Evolutionary conservation across 805 yeast species (phyloP), one percentile per base, ranked within the genome.

Genomic region (Wickerhamomyces xylosicus): DNA sequence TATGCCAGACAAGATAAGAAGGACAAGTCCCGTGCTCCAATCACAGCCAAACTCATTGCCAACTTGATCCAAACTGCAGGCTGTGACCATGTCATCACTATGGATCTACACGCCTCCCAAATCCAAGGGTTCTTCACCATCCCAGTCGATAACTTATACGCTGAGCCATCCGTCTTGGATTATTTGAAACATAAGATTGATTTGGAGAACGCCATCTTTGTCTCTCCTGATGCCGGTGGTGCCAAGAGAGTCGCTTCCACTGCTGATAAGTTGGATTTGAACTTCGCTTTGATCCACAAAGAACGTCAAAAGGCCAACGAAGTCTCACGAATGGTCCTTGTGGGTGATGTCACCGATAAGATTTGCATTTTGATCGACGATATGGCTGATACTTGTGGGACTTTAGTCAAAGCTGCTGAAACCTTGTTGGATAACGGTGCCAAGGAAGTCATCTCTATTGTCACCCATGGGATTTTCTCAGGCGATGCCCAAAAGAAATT

Each of bases 301-400:
- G 98, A 90, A 66, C 77, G 98, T 56, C 90, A 85, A 36, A 77
- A 82, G 54, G 97, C 97, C 36, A 90, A 90, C 57, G 97, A 90
- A 63, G 95, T 90, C 10, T 79, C 92, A 15, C 71, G 84, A 50
- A 90, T 90, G 98, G 95, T 90, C 19, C 69, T 90, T 27, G 97
- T 90, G 34, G 98, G 98, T 47, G 97, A 89, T 59, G 98, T 90
- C 32, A 64, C 75, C 3, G 77, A 78, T 43, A 86, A 85, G 59
- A 73, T 79, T 5, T 89, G 97, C 62, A 69, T 92, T 19, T 66
- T 90, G 45, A 85, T 90, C 27, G 98, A 90, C 60, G 98, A 90
- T 58, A 92, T 90, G 94, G 97, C 97, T 31, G 98, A 90, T 57
- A 90, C 98, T 5, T 90, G 97, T 63, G 97, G 98, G 32, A 90